Conservation (phyloP, 148 eudicot species). For the Nepenthes gracilis region DNA sequence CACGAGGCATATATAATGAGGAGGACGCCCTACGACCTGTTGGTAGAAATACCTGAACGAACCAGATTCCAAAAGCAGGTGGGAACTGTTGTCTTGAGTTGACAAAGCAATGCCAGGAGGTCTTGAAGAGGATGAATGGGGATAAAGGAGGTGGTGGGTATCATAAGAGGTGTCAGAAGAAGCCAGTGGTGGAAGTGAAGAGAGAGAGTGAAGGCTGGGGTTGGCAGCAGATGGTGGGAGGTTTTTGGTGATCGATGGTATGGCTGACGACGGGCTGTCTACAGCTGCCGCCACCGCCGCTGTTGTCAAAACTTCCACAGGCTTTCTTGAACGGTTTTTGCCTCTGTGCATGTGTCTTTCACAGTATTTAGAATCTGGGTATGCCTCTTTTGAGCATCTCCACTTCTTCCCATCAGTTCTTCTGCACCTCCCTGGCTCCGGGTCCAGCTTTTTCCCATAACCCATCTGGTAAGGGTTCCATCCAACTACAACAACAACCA, state of each 20-base stretch:
- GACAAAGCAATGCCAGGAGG: constrained; percentile 7
- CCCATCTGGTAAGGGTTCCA: constrained; percentile 91
- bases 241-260: constrained; percentile 22
- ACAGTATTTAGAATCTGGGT: constrained; percentile 94
- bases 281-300: background rate
- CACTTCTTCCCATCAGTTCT: constrained; percentile 99
- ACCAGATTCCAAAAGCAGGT: constrained; percentile 5
- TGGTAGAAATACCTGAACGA: constrained; percentile 9
- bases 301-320: constrained; percentile 65
- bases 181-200: constrained; percentile 9
- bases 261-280: constrained; percentile 9
- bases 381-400: constrained; percentile 98
- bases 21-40: background rate
- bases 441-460: constrained; percentile 84
- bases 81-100: constrained; percentile 5
- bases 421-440: constrained; percentile 97
- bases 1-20: background rate
- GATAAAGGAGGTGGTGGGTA: constrained; percentile 19
- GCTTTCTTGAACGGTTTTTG: constrained; percentile 99
- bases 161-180: constrained; percentile 15
- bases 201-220: constrained; percentile 14
- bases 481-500: constrained; percentile 33
- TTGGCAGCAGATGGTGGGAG: background rate
- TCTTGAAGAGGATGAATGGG: constrained; percentile 26
- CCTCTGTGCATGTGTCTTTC: constrained; percentile 99